Base-by-base conservation (phyloP, 306 rosid species). In the Lupinus albus region DNA sequence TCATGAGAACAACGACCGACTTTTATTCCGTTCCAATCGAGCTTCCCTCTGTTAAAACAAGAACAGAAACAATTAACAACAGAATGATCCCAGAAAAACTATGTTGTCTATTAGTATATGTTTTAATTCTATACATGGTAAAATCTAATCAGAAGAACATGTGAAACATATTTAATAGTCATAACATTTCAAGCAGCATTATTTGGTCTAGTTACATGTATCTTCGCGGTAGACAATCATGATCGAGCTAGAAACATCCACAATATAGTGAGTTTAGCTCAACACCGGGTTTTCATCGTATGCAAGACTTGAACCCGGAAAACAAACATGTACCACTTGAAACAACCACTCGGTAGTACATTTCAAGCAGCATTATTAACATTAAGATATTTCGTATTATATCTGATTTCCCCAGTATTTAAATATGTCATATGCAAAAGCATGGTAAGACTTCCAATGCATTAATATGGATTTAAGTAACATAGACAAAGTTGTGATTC, bases 11-110 rank as follows among this genome's bases (percentile, higher is more conserved):
- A 92, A 53, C 30, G 98, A 92, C 57, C 95, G 73, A 14, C 5
- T 87, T 77, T 47, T 87, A 75, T 92, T 92, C 18, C 93, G 89
- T 73, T 92, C 98, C 79, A 92, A 75, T 54, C 95, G 91, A 84
- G 89, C 96, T 64, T 83, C 88, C 84, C 98, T 86, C 98, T 92
- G 88, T 79, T 6, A 12, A 60, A 76, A 77, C 75, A 72, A 81
- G 4, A 48, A 12, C 46, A n/a, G 17, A 30, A 67, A 65, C 35
- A 75, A 57, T 58, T 53, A 70, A 49, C 13, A 16, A 47, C 21
- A 65, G 35, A 15, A 68, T 45, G 30, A 42, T 45, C 36, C 35
- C 3, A 58, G 15, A 49, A 21, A 48, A 30, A 41, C 14, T 6
- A 13, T 11, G 68, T 10, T 3, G 45, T 32, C 11, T 35, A 7